phyloP scores from a whole-genome alignment of 805 yeast genomes.

The Saccharomycopsis schoenii region DNA sequence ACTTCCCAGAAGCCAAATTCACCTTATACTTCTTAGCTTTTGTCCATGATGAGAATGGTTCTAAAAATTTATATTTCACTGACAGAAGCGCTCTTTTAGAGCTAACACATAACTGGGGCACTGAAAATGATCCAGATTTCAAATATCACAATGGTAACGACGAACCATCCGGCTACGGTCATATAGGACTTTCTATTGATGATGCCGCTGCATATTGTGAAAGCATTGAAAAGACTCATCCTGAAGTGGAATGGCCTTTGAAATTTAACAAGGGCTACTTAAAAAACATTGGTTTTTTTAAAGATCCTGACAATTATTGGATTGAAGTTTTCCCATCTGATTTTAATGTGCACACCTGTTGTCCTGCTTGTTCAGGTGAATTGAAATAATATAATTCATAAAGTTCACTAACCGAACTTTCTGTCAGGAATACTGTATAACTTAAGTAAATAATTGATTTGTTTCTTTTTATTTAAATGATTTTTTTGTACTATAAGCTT shows the following conservation, averaged over 20 bases:
- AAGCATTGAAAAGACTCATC: slow-evolving; percentile 35
- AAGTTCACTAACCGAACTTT: not conserved
- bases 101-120: slow-evolving; percentile 93
- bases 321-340: slow-evolving; percentile 57
- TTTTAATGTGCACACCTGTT: slow-evolving; percentile 9
- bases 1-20: slow-evolving; percentile 63
- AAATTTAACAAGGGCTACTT: slow-evolving; percentile 47
- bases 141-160: slow-evolving; percentile 80
- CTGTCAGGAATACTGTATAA: not conserved
- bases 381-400: not conserved
- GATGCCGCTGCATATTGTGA: slow-evolving; percentile 48
- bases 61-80: slow-evolving; percentile 31
- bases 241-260: slow-evolving; percentile 45
- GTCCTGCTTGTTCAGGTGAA: slow-evolving; percentile 15
- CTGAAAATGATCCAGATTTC: slow-evolving; percentile 72
- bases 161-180: slow-evolving; percentile 79
- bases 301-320: slow-evolving; percentile 87
- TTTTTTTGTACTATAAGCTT: too few relatives aligned
- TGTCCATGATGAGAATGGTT: slow-evolving; percentile 32
- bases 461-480: not conserved
- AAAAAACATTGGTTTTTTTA: slow-evolving; percentile 58
- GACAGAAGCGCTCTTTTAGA: slow-evolving; percentile 66
- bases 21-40: slow-evolving; percentile 81
- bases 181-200: slow-evolving; percentile 62
- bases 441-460: not conserved